Evolutionary conservation across 2,329 filamentous ascomycete species (phyloP).

Genomic region (Cercospora sesami): DNA sequence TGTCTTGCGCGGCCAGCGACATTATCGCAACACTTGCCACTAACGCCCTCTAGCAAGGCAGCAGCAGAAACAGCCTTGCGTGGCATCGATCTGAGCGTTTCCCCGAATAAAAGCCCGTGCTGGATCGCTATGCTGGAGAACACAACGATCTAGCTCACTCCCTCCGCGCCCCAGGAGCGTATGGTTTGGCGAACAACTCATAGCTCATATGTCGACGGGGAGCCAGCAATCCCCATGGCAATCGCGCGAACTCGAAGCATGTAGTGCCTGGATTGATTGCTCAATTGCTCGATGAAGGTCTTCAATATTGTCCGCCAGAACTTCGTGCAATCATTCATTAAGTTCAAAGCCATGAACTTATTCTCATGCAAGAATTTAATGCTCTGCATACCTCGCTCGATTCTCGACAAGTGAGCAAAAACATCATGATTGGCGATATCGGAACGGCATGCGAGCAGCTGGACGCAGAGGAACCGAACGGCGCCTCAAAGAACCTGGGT

Average conservation of each 20-base stretch:
- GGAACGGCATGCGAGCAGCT: neutral
- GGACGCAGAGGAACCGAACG: neutral
- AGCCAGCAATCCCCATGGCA: neutral
- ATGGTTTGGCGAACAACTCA: neutral
- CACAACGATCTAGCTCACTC: neutral
- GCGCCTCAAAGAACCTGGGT: neutral
- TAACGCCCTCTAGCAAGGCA: neutral
- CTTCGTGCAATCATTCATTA: neutral
- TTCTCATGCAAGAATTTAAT: neutral
- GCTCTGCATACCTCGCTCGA: neutral
- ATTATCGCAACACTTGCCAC: neutral
- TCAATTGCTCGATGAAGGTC: neutral
- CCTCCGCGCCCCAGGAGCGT: neutral
- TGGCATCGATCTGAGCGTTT: neutral
- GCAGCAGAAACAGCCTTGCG: conserved; percentile 1
- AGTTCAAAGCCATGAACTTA: neutral
- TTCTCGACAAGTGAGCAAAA: neutral
- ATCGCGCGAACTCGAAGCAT: neutral
- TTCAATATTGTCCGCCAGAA: neutral
- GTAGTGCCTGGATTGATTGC: neutral
- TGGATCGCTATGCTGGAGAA: neutral
- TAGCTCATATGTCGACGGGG: neutral
- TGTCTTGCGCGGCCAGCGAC: neutral
- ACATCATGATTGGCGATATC: neutral
- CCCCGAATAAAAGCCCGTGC: neutral